Base-by-base conservation (phyloP, 371 early-diverging fungal genomes). In the Parasitella parasitica region DNA sequence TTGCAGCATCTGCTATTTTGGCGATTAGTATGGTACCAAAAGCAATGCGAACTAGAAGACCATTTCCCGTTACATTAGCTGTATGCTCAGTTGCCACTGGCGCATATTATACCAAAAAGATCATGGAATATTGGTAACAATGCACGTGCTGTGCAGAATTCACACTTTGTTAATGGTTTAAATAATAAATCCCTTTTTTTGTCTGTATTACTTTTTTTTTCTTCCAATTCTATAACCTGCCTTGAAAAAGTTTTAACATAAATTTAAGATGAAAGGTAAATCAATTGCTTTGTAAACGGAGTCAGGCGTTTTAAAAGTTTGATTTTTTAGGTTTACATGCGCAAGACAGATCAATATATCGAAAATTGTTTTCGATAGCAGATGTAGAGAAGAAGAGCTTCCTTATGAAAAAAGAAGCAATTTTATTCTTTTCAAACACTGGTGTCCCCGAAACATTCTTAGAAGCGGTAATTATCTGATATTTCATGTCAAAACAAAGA, bases 381-480 rank as follows among this genome's bases (percentile, higher is more conserved):
- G 58, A 57, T 57, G 49, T n/a, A 11, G 36, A 57, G 8, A 18
- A 24, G 28, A 57, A 57, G 13, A 20, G 26, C 5, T 63, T 63
- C 37, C 32, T 63, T 6, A 11, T 22, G 1, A 52, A 57, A 32
- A 38, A 39, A 2, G 78, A 81, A 37, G 92, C 92, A 6, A 90
- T 88, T 4, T 78, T 84, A 8, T 91, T 94, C 66, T 82, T 93
- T 66, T 79, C 80, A 55, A 89, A 87, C 61, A 90, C 91, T 11
- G 75, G 80, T 13, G 77, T 94, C 0, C 76, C 89, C 0, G 76
- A 81, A 18, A 66, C 68, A 3, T 68, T 77, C 13, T 78, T 94
- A 24, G 82, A 85, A 38, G 81, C 87, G 80, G 90, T 85, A 78
- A 52, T 22, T 9, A 30, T 48, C 0, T 24, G 26, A 12, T 48